These are phyloP conservation scores for Gossypium stocksii DNA, from an alignment of 345 rosid genomes.

Conservation along the genomic window DNA sequence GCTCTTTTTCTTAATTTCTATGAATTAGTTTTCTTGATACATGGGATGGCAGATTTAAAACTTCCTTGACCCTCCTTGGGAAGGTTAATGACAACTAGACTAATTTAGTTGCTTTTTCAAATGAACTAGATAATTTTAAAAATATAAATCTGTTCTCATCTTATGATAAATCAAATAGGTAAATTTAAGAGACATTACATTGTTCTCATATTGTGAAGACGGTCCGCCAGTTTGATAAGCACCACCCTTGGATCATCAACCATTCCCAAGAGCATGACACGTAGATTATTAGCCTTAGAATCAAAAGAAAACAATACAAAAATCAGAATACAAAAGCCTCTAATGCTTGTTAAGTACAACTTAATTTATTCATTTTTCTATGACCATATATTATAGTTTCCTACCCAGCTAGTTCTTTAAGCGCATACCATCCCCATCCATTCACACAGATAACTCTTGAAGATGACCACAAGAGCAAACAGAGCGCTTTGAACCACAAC, in stretches of 20 bases:
- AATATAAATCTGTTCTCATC: neutral
- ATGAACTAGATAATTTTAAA: neutral
- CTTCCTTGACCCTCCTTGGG: neutral
- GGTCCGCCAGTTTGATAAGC: conserved; percentile 79
- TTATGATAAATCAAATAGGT: neutral
- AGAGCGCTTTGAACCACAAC: neutral
- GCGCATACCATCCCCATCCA: neutral
- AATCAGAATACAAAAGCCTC: conserved; percentile 11
- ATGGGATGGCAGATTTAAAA: neutral
- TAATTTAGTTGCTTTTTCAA: neutral
- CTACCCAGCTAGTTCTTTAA: neutral
- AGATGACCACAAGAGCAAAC: neutral
- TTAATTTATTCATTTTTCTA: neutral
- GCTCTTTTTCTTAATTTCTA: neutral
- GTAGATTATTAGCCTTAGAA: conserved; percentile 53
- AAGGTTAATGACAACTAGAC: neutral
- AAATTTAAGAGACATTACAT: conserved; percentile 38
- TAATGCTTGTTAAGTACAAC: conserved; percentile 9
- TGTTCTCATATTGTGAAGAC: conserved; percentile 84
- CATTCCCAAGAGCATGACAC: conserved; percentile 77
- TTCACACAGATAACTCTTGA: neutral
- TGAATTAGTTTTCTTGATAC: neutral
- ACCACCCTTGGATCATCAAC: conserved; percentile 78
- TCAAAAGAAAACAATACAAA: conserved; percentile 6
- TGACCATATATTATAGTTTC: neutral